Base-by-base conservation (phyloP, 73 alveolate species). In the Symbiodinium natans region DNA sequence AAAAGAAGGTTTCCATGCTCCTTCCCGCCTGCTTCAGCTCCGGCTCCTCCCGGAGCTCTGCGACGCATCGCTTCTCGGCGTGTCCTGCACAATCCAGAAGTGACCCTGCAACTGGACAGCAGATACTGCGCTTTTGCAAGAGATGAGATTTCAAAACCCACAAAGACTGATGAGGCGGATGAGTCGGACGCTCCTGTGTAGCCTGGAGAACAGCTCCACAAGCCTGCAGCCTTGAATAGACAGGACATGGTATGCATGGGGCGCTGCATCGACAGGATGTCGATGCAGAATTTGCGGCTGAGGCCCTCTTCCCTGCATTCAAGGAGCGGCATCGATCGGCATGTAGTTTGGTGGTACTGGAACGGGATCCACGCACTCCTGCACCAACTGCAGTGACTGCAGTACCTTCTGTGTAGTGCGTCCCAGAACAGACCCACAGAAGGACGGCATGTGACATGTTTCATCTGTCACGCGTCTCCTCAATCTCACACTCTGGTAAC, bases 311-410 rank as follows among this genome's bases (percentile, higher is more conserved):
- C 77, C 31, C 29, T 33, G 41, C 43, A 63, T 31, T 82, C 41
- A 27, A 13, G 88, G 2, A 29, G 86, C 95, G 11, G 95, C 95
- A 40, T 63, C 96, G 34, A 90, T 41, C 21, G 88, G 80, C 31
- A 41, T 56, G 34, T 90, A 90, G 74, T 84, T 84, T 11, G 88
- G 40, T 4, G 96, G 96, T 13, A 90, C 71, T 27, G 77, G 77
- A 11, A 68, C 96, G 3, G 96, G 96, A 71, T 90, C 96, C 31
- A 63, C 87, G 54, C 96, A 90, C 33, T 63, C 96, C 96, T 90
- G 73, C 59, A 19, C 21, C 77, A 84, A 46, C 33, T 38, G 5
- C 27, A 82, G 36, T 33, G 21, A 10, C 10, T 17, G 34, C 86
- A 29, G 23, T 25, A 1, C 42, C 11, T 63, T 25, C 34, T 63